These are phyloP conservation scores for Daedalea quercina DNA, from an alignment of 768 basidiomycete species.

Conservation along the genomic window DNA sequence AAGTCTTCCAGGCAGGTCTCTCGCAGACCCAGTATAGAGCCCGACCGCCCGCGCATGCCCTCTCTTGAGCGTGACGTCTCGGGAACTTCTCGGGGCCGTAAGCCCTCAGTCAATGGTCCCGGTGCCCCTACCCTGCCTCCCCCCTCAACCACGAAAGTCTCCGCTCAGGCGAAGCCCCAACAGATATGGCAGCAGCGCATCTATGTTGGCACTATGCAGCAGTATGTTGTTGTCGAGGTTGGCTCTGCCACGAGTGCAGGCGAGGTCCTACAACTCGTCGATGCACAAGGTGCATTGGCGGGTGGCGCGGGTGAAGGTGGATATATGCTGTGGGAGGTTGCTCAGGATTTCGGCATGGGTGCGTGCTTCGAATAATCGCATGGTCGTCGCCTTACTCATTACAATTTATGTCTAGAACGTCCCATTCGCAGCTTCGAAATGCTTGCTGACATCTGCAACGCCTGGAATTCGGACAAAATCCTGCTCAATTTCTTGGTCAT, in stretches of 20 bases:
- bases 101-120: slow-evolving; percentile 10
- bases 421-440: slow-evolving; percentile 85
- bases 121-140: slow-evolving; percentile 10
- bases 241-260: slow-evolving; percentile 58
- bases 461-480: slow-evolving; percentile 83
- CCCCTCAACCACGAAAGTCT: slow-evolving; percentile 22
- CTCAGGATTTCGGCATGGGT: slow-evolving; percentile 93
- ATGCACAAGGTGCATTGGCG: slow-evolving; percentile 58
- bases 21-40: slow-evolving; percentile 18
- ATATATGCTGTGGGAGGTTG: slow-evolving; percentile 90
- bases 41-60: slow-evolving; percentile 2
- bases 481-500: slow-evolving; percentile 70
- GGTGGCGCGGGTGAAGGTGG: slow-evolving; percentile 52
- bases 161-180: slow-evolving; percentile 9
- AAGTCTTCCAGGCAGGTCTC: slow-evolving; percentile 7
- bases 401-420: slow-evolving; percentile 55
- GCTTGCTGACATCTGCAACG: slow-evolving; percentile 69
- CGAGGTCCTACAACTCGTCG: slow-evolving; percentile 63
- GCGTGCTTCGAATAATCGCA: slow-evolving; percentile 16
- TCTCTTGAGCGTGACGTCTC: slow-evolving; percentile 10
- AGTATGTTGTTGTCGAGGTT: slow-evolving; percentile 71
- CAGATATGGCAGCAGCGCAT: slow-evolving; percentile 55
- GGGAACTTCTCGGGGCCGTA: slow-evolving; percentile 11
- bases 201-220: slow-evolving; percentile 72
- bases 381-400: not conserved